Evolutionary conservation across 2,329 filamentous ascomycete genomes (phyloP).

Genomic region (Ophiocordyceps camponoti-saundersi): DNA sequence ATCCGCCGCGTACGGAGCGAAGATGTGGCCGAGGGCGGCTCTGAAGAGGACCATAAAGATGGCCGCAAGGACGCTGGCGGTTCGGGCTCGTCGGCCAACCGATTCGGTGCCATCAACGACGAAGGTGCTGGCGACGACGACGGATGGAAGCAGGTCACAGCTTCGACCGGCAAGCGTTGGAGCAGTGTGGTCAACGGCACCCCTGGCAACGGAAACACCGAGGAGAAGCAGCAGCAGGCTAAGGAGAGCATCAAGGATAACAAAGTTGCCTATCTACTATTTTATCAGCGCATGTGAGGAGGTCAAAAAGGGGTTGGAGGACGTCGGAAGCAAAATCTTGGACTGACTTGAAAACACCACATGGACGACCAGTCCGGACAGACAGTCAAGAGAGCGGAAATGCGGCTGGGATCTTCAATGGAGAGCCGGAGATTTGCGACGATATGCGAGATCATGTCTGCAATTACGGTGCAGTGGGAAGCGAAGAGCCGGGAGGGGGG

Average conservation of each 20-base stretch:
- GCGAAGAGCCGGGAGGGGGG: background rate
- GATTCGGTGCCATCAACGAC: conserved; percentile 55
- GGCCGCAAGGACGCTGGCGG: conserved; percentile 9
- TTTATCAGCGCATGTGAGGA: conserved; percentile 63
- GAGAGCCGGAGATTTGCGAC: background rate
- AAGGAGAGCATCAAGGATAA: conserved; percentile 66
- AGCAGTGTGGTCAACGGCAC: conserved; percentile 49
- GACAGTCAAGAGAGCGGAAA: background rate
- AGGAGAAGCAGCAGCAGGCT: conserved; percentile 34
- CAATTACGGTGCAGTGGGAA: background rate
- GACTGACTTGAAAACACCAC: no score
- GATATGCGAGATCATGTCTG: background rate
- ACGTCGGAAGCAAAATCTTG: no score
- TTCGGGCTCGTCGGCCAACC: conserved; percentile 40
- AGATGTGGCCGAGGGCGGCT: conserved; percentile 74
- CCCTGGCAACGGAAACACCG: conserved; percentile 34
- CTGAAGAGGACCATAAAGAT: conserved; percentile 59
- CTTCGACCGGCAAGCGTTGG: conserved; percentile 48
- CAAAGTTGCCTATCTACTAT: conserved; percentile 92
- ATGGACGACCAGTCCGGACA: background rate
- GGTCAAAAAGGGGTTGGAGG: background rate
- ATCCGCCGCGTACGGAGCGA: conserved; percentile 73
- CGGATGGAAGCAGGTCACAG: conserved; percentile 69
- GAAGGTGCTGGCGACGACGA: conserved; percentile 50
- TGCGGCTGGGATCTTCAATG: background rate